phyloP scores from a whole-genome alignment of 2,329 filamentous ascomycete genomes.

The Zymoseptoria pseudotritici region DNA sequence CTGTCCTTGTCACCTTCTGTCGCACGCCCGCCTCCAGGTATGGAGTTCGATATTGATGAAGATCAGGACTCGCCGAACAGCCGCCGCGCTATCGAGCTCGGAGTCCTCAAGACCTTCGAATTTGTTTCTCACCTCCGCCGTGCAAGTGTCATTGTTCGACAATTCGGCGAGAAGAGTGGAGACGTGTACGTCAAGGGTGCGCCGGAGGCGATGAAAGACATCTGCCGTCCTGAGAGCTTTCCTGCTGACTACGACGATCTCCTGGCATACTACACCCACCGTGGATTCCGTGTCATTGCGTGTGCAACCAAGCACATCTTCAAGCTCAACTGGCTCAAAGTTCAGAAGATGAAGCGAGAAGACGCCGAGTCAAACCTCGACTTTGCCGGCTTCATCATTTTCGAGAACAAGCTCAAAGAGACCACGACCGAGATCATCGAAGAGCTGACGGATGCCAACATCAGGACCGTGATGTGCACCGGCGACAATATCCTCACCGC shows the following conservation, averaged over 20 bases:
- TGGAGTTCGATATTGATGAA: constrained; percentile 52
- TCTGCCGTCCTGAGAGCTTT: constrained; percentile 77
- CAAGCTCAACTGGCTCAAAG: constrained; percentile 86
- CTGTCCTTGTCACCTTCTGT: constrained; percentile 76
- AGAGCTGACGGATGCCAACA: constrained; percentile 74
- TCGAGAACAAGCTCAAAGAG: constrained; percentile 96
- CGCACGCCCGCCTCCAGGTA: constrained; percentile 65
- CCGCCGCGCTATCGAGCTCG: constrained; percentile 65
- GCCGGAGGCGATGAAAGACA: constrained; percentile 91
- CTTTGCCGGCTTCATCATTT: constrained; percentile 94
- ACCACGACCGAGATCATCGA: constrained; percentile 73
- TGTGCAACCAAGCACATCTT: constrained; percentile 84
- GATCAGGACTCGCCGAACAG: constrained; percentile 35
- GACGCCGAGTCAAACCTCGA: constrained; percentile 78
- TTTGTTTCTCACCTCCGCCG: constrained; percentile 89
- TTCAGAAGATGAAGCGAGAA: constrained; percentile 83
- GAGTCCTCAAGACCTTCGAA: constrained; percentile 85
- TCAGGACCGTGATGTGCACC: constrained; percentile 91
- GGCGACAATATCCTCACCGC: constrained; percentile 97
- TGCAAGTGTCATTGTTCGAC: constrained; percentile 85
- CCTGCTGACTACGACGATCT: constrained; percentile 85
- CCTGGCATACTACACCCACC: constrained; percentile 83
- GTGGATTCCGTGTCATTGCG: constrained; percentile 92
- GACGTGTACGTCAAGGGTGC: constrained; percentile 94
- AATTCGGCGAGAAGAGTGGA: constrained; percentile 75